These are phyloP conservation scores for Diaporthe eres DNA, from an alignment of 2,329 filamentous ascomycete species.

Conservation along the genomic window DNA sequence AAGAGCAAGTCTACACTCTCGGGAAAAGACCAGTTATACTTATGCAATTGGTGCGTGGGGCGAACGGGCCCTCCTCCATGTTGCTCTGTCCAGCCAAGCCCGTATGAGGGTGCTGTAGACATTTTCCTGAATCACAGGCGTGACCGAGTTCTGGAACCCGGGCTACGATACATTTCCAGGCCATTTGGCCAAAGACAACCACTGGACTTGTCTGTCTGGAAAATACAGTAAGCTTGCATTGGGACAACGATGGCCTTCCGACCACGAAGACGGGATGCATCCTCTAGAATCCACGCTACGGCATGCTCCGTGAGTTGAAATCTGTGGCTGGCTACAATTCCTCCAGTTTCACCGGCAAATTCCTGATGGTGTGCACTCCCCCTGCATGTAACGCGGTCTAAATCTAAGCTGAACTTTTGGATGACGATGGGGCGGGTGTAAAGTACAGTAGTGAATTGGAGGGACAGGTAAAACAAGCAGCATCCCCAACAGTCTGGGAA, in stretches of 20 bases:
- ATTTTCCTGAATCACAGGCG: background rate
- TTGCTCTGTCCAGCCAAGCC: background rate
- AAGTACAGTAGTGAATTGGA: no score
- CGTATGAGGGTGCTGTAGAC: background rate
- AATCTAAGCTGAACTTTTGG: background rate
- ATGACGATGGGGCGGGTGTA: background rate
- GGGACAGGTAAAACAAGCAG: background rate
- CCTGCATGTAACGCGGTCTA: background rate
- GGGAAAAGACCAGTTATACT: background rate
- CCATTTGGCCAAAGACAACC: background rate
- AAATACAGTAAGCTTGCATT: background rate
- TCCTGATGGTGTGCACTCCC: background rate
- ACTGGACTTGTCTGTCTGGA: fast-evolving
- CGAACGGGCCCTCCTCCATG: background rate
- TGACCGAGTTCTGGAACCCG: no score
- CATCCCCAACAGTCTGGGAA: background rate
- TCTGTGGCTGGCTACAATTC: background rate
- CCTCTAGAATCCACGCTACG: background rate
- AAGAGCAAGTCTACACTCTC: background rate
- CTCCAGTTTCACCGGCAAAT: background rate
- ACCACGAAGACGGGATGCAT: background rate
- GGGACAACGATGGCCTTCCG: background rate
- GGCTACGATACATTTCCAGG: background rate
- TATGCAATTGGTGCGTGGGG: background rate
- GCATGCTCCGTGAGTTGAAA: background rate